Percentiles rank a stretch among this genome's conserved stretches.
These are phyloP conservation scores for Selenicereus undatus DNA, from an alignment of 148 eudicot genomes.

Conservation along the genomic window DNA sequence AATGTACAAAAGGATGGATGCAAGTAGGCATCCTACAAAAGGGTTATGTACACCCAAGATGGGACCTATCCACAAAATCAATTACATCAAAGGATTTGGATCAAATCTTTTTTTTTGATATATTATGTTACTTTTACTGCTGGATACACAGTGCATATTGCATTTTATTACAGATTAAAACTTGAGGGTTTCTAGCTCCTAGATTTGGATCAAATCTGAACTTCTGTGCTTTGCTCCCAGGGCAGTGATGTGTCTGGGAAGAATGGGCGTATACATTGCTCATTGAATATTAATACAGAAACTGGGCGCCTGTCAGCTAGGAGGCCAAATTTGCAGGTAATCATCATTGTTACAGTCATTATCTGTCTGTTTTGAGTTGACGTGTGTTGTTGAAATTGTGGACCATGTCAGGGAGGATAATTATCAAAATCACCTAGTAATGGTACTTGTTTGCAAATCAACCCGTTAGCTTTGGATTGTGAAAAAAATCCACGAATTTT, in stretches of 20 bases:
- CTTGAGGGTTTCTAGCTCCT: slow-evolving; percentile 9
- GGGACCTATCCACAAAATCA: too few relatives aligned
- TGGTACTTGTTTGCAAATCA: neutral
- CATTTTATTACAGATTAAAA: neutral
- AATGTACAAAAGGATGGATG: too few relatives aligned
- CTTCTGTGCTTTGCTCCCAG: slow-evolving; percentile 36
- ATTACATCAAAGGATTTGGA: too few relatives aligned
- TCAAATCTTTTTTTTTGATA: too few relatives aligned
- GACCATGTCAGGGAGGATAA: neutral
- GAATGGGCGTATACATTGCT: slow-evolving; percentile 93
- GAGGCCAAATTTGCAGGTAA: slow-evolving; percentile 94
- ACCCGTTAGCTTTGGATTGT: neutral
- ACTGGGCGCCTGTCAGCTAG: slow-evolving; percentile 97
- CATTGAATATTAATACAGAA: slow-evolving; percentile 94
- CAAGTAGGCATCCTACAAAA: too few relatives aligned
- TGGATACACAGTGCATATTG: neutral
- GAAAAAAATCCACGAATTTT: neutral
- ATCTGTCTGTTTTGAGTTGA: neutral
- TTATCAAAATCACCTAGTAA: neutral
- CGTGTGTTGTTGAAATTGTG: neutral
- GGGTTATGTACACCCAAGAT: too few relatives aligned
- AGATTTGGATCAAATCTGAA: slow-evolving; percentile 11
- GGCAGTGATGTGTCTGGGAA: slow-evolving; percentile 78
- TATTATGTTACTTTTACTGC: neutral
- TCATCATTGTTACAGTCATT: neutral